Evolutionary conservation across 371 early-diverging fungal species (phyloP).

Genomic region (Zychaea mexicana): DNA sequence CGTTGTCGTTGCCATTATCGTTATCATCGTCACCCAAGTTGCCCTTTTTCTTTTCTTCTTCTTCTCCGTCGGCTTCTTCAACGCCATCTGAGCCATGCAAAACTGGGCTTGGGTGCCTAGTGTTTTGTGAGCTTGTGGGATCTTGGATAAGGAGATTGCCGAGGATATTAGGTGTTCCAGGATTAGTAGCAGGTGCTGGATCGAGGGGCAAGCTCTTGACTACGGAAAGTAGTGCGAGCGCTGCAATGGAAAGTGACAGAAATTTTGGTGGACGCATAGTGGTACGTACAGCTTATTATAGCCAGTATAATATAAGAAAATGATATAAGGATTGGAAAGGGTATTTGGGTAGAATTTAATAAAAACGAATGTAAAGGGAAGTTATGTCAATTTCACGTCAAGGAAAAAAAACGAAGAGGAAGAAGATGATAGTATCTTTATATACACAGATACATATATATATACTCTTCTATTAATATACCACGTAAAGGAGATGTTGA

Average conservation of each 20-base stretch:
- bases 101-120: background rate
- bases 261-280: conserved; percentile 5
- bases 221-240: conserved; percentile 2
- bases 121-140: background rate
- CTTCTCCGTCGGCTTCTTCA: background rate
- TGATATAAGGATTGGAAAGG: background rate
- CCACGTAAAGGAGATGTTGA: background rate
- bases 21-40: background rate
- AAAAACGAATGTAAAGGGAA: background rate
- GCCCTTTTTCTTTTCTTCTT: background rate
- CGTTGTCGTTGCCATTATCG: background rate
- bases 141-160: background rate
- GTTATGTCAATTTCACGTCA: background rate
- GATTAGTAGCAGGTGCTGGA: no score
- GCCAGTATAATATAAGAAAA: background rate
- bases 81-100: background rate
- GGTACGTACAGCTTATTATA: background rate
- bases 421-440: background rate
- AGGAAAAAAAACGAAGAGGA: background rate
- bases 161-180: background rate
- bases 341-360: background rate
- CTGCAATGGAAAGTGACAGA: conserved; percentile 6
- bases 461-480: background rate
- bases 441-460: background rate
- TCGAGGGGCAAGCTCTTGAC: conserved; percentile 1